Conservation (phyloP, 2,329 filamentous ascomycete genomes). For the Penicillium sp. region DNA sequence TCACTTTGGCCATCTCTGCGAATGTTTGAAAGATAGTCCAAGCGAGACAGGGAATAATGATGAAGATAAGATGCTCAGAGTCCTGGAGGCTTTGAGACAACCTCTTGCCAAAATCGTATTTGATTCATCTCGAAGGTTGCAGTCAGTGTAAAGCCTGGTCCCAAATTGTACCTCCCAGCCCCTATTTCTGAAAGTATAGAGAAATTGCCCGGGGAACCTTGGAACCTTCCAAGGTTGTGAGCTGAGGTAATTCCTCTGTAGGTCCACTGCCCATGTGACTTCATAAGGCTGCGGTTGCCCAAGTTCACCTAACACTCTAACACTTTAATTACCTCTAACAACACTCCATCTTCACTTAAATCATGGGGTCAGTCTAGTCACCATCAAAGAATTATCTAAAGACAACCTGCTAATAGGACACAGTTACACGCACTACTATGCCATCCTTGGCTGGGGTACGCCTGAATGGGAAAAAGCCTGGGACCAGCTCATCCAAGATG, state of each 20-base stretch:
- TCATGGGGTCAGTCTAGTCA: neutral
- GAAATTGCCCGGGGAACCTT: neutral
- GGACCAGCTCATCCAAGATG: conserved; percentile 12
- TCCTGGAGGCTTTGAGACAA: neutral
- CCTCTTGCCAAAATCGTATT: neutral
- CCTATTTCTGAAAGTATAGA: neutral
- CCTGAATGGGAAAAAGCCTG: conserved; percentile 13
- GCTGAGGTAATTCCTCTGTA: neutral
- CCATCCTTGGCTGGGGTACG: conserved; percentile 6
- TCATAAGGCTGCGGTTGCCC: neutral
- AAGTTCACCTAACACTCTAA: neutral
- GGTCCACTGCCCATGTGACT: neutral
- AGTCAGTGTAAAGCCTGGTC: neutral
- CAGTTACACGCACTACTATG: conserved; percentile 18
- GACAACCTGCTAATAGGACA: neutral
- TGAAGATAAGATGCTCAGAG: neutral
- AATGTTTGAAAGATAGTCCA: neutral
- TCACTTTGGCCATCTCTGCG: neutral
- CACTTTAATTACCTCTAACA: neutral
- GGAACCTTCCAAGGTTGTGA: neutral
- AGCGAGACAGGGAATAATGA: neutral
- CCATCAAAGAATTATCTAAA: neutral
- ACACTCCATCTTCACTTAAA: neutral
- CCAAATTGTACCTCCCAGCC: too few relatives aligned
- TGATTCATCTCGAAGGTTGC: neutral